Evolutionary conservation across 441 rosid species (phyloP).

Genomic region (Corymbia citriodora): DNA sequence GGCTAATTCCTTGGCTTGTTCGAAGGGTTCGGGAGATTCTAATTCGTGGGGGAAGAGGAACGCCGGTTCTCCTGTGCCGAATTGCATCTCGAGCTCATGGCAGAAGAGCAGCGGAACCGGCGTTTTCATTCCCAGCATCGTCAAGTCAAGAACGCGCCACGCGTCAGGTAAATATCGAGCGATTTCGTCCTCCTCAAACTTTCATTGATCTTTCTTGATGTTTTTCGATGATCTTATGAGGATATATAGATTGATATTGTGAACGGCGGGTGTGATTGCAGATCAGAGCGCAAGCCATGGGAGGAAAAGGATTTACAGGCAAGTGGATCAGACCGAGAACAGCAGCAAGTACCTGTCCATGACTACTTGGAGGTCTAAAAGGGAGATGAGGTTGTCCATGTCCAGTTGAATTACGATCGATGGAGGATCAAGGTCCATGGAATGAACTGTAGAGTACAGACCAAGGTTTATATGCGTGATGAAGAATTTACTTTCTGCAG

Average conservation of each 20-base stretch:
- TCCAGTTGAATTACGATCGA: background rate
- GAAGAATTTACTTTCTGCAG: background rate
- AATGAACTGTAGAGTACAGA: background rate
- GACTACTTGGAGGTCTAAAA: background rate
- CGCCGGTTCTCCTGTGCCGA: constrained; percentile 11
- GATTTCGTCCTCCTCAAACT: background rate
- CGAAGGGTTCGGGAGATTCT: background rate
- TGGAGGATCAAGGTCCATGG: background rate
- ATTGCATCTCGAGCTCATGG: constrained; percentile 36
- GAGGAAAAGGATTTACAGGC: constrained; percentile 14
- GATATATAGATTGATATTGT: background rate
- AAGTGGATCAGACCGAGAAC: background rate
- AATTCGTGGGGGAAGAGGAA: constrained; percentile 15
- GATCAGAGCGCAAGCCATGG: background rate
- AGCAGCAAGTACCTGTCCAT: background rate
- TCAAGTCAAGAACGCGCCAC: constrained; percentile 19
- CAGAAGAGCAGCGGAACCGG: constrained; percentile 42
- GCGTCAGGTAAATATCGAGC: constrained; percentile 2
- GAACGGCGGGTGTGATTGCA: constrained; percentile 12
- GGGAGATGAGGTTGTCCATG: background rate
- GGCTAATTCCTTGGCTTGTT: constrained; percentile 18
- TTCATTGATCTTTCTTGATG: background rate
- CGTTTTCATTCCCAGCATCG: constrained; percentile 44
- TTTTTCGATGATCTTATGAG: background rate
- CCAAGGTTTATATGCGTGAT: background rate